A percentile compares a stretch with the other conserved stretches of the same genome.
phyloP scores from a whole-genome alignment of 2,329 filamentous ascomycete species.

The Dothistroma pini region DNA sequence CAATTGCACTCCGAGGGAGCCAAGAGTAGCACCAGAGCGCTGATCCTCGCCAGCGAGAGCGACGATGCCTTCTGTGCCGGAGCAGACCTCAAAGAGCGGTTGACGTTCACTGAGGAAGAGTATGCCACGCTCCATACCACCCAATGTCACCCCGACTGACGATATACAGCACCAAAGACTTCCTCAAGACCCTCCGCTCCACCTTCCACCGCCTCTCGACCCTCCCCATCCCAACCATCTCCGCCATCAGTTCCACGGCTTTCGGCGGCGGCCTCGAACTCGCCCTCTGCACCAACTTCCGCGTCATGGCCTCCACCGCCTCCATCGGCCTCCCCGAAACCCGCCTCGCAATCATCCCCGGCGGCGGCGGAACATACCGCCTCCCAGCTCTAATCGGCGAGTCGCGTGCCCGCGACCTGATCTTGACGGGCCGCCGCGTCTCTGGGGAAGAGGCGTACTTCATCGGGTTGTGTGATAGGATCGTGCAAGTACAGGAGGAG shows the following conservation, averaged over 20 bases:
- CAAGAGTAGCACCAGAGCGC: slow-evolving; percentile 64
- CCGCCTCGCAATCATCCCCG: slow-evolving; percentile 87
- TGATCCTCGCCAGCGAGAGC: slow-evolving; percentile 81
- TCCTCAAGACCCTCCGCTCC: slow-evolving; percentile 70
- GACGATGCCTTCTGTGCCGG: slow-evolving; percentile 89
- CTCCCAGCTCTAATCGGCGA: slow-evolving; percentile 78
- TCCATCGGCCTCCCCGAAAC: slow-evolving; percentile 85
- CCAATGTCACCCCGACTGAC: slow-evolving; percentile 2
- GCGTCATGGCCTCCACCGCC: slow-evolving; percentile 77
- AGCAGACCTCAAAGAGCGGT: slow-evolving; percentile 87
- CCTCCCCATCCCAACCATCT: slow-evolving; percentile 85
- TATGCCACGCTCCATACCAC: slow-evolving; percentile 42
- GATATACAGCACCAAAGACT: slow-evolving; percentile 65
- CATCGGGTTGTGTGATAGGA: slow-evolving; percentile 81
- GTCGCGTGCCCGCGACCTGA: slow-evolving; percentile 78
- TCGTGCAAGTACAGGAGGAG: slow-evolving; percentile 69
- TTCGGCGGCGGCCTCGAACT: slow-evolving; percentile 93
- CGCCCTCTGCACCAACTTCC: slow-evolving; percentile 82
- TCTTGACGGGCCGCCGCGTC: slow-evolving; percentile 85
- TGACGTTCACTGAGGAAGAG: slow-evolving; percentile 73
- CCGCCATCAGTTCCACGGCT: slow-evolving; percentile 78
- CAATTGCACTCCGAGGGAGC: slow-evolving; percentile 59
- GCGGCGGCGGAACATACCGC: slow-evolving; percentile 87
- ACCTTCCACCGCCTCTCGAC: slow-evolving; percentile 70
- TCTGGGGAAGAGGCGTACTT: slow-evolving; percentile 84